Percentiles rank a stretch among this genome's conserved stretches.
Evolutionary conservation across 768 basidiomycete genomes (phyloP).

Genomic region (Boletus rubroflammeus): DNA sequence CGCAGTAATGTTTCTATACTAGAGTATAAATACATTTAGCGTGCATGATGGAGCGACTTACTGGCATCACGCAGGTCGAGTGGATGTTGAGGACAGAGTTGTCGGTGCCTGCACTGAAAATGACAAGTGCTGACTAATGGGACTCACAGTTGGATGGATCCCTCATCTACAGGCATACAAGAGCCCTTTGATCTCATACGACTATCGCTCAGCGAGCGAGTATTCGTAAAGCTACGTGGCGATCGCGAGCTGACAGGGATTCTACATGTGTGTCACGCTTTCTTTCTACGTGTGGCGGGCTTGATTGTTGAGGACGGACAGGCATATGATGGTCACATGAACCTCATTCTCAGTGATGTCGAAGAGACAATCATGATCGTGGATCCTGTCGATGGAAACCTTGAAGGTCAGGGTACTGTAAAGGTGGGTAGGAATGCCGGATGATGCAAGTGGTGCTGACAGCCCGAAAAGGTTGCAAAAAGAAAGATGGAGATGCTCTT

Average conservation of each 20-base stretch:
- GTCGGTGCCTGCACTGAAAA: conserved; percentile 24
- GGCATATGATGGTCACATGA: conserved; percentile 99
- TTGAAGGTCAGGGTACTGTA: conserved; percentile 56
- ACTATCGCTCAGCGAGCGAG: conserved; percentile 93
- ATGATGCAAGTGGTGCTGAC: neutral
- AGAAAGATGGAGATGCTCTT: conserved; percentile 98
- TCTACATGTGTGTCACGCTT: conserved; percentile 71
- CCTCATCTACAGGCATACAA: conserved; percentile 72
- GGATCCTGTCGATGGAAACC: conserved; percentile 69
- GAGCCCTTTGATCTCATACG: conserved; percentile 98
- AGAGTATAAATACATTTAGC: conserved; percentile 1
- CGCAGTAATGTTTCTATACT: conserved; percentile 85
- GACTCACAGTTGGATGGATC: conserved; percentile 51
- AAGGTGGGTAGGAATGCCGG: conserved; percentile 44
- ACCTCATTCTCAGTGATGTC: conserved; percentile 94
- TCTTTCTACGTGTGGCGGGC: neutral
- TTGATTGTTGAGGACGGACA: conserved; percentile 34
- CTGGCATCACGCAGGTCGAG: conserved; percentile 52
- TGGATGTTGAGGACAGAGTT: conserved; percentile 25
- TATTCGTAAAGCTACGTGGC: conserved; percentile 95
- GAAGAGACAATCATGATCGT: conserved; percentile 97
- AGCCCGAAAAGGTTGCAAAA: conserved; percentile 67
- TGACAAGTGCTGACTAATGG: conserved; percentile 25
- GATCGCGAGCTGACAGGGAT: conserved; percentile 90
- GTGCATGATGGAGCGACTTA: conserved; percentile 34